Evolutionary conservation across 2,329 filamentous ascomycete genomes (phyloP).

Genomic region (Thelonectria discophora): DNA sequence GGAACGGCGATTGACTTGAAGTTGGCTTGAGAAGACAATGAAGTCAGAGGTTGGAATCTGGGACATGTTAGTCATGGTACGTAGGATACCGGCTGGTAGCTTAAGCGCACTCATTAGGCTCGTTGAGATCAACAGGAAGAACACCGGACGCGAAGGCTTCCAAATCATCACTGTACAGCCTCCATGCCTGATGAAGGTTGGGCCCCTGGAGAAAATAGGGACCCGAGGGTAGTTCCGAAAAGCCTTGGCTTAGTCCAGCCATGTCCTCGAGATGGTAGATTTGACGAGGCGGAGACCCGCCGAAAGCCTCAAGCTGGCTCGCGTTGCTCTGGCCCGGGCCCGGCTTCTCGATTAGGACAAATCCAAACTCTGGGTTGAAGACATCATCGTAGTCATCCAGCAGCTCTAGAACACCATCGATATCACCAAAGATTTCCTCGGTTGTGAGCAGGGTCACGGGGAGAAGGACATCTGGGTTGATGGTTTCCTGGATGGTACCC

Average conservation of each 20-base stretch:
- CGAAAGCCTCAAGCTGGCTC: slow-evolving; percentile 4
- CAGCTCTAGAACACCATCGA: slow-evolving; percentile 46
- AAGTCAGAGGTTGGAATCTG: slow-evolving; percentile 46
- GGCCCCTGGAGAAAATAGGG: slow-evolving; percentile 54
- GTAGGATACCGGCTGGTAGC: neutral
- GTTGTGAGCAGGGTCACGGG: slow-evolving; percentile 52
- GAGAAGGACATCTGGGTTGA: slow-evolving; percentile 52
- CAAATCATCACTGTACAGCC: slow-evolving; percentile 50
- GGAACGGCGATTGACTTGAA: slow-evolving; percentile 49
- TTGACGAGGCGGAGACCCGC: slow-evolving; percentile 1
- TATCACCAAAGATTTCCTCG: slow-evolving; percentile 49
- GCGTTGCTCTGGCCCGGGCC: slow-evolving; percentile 25
- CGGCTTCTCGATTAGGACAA: slow-evolving; percentile 51
- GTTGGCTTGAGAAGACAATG: slow-evolving; percentile 39
- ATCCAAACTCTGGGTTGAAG: slow-evolving; percentile 50
- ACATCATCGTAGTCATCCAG: slow-evolving; percentile 51
- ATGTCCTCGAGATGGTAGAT: slow-evolving; percentile 37
- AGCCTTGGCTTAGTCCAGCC: slow-evolving; percentile 25
- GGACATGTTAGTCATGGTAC: slow-evolving; percentile 21
- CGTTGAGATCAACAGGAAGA: slow-evolving; percentile 46
- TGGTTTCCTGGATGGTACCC: slow-evolving; percentile 54
- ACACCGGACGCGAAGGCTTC: slow-evolving; percentile 51
- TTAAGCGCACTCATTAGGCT: slow-evolving; percentile 38
- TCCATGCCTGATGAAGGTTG: slow-evolving; percentile 53
- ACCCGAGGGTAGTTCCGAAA: slow-evolving; percentile 48